Evolutionary conservation across 2,329 filamentous ascomycete genomes (phyloP).

Genomic region (Tolypocladium cylindrosporum): DNA sequence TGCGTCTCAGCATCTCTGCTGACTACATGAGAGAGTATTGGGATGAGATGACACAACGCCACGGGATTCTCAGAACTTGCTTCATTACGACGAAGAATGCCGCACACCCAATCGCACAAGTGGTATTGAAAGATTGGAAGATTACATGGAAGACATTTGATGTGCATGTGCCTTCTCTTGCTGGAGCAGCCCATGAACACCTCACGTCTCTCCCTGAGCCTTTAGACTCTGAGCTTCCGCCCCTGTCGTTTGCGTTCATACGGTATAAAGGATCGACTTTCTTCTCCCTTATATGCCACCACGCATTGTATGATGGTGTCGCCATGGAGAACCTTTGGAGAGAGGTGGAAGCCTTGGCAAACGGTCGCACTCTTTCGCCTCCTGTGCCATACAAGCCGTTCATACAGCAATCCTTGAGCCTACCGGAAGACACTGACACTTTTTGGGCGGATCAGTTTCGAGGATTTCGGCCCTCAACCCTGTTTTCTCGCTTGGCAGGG

Average conservation of each 20-base stretch:
- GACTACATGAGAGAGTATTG: slow-evolving; percentile 48
- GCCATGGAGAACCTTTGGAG: slow-evolving; percentile 60
- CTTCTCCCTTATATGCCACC: slow-evolving; percentile 52
- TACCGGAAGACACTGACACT: slow-evolving; percentile 36
- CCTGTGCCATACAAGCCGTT: slow-evolving; percentile 53
- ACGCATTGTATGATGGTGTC: slow-evolving; percentile 79
- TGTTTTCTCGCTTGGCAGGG: slow-evolving; percentile 13
- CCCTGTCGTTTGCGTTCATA: slow-evolving; percentile 34
- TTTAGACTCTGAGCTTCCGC: slow-evolving; percentile 34
- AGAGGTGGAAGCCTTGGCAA: slow-evolving; percentile 56
- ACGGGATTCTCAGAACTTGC: slow-evolving; percentile 68
- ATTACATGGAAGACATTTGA: slow-evolving; percentile 30
- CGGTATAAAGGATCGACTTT: slow-evolving; percentile 18
- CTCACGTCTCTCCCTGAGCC: slow-evolving; percentile 24
- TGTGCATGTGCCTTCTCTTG: slow-evolving; percentile 19
- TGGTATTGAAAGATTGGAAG: slow-evolving; percentile 45
- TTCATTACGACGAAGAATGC: slow-evolving; percentile 58
- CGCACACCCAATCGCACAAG: slow-evolving; percentile 58
- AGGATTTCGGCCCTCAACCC: slow-evolving; percentile 29
- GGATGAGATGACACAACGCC: slow-evolving; percentile 50
- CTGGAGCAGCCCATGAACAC: slow-evolving; percentile 28
- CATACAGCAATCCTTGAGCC: slow-evolving; percentile 44
- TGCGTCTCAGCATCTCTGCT: slow-evolving; percentile 45
- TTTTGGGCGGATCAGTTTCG: slow-evolving; percentile 58
- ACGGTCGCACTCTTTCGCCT: slow-evolving; percentile 32